Base-by-base conservation (phyloP, 1,284 basidiomycete species). In the Ganoderma lingzhi region DNA sequence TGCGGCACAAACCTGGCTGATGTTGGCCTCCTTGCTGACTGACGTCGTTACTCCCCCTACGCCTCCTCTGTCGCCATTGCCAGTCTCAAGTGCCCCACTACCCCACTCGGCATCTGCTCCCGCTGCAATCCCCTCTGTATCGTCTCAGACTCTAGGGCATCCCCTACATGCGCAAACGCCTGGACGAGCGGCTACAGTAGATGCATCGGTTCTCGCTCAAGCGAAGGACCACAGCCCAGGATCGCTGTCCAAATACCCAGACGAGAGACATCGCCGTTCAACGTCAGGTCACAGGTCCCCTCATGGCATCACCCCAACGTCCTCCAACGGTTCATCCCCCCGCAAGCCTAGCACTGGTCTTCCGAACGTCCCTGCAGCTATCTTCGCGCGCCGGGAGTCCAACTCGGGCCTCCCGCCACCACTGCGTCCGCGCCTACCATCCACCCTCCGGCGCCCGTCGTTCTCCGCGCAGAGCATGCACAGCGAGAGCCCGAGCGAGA, bases 1-100 rank as follows among this genome's bases (percentile, higher is more conserved):
- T 19, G 87, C 88, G 5, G 90, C 90, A 0, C 88, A 93, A 74
- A 84, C 86, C 1, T 96, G 94, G 94, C 74, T 88, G 17, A 81
- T 94, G 8, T 79, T 96, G 15, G 84, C 84, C 17, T 87, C 87
- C 6, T 82, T 92, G 2, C 80, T 95, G 28, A 83, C 80, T 0
- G 83, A 90, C 61, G 73, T 88, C 45, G 72, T 85, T 9, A 61
- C 65, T 3, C 74, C 80, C 4, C 76, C 77, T 23, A 77, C 77
- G 0, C 74, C 74, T 6, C 74, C 80, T 6, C 71, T 71, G 55
- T 78, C 74, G 15, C 75, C 74, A 28, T 70, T 71, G 23, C 74
- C 69, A 0, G 55, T 67, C 8, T 42, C 66, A 5, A 75, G 71
- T 37, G 75, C 80, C 6, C 75, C 75, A 9, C 68, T 84, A 5